Evolutionary conservation across 805 yeast species (phyloP), one percentile per base, ranked within the genome.

Genomic region (Yarrowia porcina): DNA sequence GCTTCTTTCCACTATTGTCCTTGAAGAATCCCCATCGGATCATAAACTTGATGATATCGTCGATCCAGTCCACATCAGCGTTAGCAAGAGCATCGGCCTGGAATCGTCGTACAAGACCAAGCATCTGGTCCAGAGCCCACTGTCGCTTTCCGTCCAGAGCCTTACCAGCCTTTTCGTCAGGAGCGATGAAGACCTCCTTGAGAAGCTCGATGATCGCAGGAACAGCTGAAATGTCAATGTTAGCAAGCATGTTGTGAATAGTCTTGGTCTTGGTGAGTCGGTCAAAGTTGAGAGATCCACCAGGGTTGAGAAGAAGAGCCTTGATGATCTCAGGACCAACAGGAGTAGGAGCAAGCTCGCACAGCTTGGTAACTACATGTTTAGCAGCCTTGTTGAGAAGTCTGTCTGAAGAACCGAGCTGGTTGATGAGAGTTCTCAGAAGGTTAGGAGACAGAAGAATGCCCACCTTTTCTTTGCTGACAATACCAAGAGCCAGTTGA

Each of bases 381-480:
- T 80, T 81, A 1, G 96, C 86, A 38, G 88, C 77, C 67, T 85
- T 87, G 75, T 88, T 80, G 56, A 93, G 77, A 62, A 84, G 72
- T 61, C 97, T 79, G 65, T 83, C 85, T 4, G 78, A 69, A 66
- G 88, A 88, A 1, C 89, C 78, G 6, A 88, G 76, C 71, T 92
- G 97, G 72, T 90, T 88, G 65, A 89, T 84, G 50, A 91, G 73
- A 11, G 88, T 82, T 70, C 96, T 80, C 76, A 87, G 72, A 30
- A 92, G 77, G 70, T 90, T 89, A 8, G 71, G 69, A 13, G 71
- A 66, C 41, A 76, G 66, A 10, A 77, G 54, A 7, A 57, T 36
- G 9, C 42, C 59, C 12, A 72, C 62, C 23, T 65, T 45, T 1
- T 72, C 66, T 11, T 70, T 62, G 2, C 73, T 66, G 7, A 72